These are phyloP conservation scores for Rheum nobile DNA, from an alignment of 148 eudicot species.

Conservation along the genomic window DNA sequence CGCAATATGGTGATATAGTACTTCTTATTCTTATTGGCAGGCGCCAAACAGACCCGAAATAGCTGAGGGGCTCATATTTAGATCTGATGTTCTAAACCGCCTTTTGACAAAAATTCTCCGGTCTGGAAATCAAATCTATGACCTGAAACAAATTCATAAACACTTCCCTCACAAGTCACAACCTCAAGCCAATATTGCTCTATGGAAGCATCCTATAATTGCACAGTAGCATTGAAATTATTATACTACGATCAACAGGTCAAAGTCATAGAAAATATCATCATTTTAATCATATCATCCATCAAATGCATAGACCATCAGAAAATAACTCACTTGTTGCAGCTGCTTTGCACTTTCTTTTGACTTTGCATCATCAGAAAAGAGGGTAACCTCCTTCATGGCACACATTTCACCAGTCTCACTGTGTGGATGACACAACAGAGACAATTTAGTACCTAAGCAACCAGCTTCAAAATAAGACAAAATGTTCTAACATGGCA, in stretches of 20 bases:
- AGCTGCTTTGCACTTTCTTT: conserved; percentile 94
- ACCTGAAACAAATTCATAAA: background rate
- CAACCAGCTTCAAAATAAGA: background rate
- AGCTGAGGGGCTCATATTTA: background rate
- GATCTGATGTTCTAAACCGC: background rate
- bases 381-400: conserved; percentile 91
- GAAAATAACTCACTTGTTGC: conserved; percentile 40
- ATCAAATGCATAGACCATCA: background rate
- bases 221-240: background rate
- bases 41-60: background rate
- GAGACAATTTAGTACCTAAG: background rate
- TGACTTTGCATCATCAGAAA: conserved; percentile 84
- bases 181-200: background rate
- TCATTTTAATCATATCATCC: background rate
- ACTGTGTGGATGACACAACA: conserved; percentile 26
- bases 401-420: conserved; percentile 99
- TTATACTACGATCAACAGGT: background rate
- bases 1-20: too few species aligned
- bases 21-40: too few species aligned
- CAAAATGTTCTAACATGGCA: background rate
- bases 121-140: background rate
- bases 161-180: background rate
- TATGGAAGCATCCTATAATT: background rate
- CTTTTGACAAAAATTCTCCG: background rate
- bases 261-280: background rate